Evolutionary conservation across 306 rosid genomes (phyloP).

Genomic region (Quercus engelmannii): DNA sequence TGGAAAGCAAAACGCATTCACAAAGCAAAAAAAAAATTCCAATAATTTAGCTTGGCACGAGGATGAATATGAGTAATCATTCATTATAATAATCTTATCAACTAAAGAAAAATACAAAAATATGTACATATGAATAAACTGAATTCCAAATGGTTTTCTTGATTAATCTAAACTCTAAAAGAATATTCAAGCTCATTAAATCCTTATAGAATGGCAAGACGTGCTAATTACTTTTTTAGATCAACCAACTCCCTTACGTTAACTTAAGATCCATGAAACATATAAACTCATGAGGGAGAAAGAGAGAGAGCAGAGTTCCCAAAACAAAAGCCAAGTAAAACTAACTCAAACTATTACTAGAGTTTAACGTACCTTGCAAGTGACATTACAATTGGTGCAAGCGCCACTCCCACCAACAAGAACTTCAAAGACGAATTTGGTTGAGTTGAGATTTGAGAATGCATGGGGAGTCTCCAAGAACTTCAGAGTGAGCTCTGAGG

Average conservation of each 20-base stretch:
- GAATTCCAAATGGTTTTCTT: neutral
- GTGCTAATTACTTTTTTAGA: neutral
- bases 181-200: too few relatives aligned
- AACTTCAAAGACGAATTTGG: slow-evolving; percentile 66
- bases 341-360: neutral
- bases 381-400: slow-evolving; percentile 59
- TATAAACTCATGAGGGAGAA: neutral
- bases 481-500: slow-evolving; percentile 51
- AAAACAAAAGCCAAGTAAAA: neutral
- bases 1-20: neutral
- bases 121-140: neutral
- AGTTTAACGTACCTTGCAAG: slow-evolving; percentile 62
- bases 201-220: too few relatives aligned
- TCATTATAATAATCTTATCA: too few relatives aligned
- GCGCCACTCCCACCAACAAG: slow-evolving; percentile 26
- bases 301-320: neutral
- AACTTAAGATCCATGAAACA: neutral
- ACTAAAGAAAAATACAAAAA: neutral
- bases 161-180: too few relatives aligned
- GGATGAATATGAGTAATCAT: neutral
- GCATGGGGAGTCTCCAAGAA: slow-evolving; percentile 70
- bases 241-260: neutral
- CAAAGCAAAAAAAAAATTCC: neutral
- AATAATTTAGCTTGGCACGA: neutral
- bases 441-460: slow-evolving; percentile 66